phyloP scores from a whole-genome alignment of 768 basidiomycete species.

The Lentinula aciculospora region DNA sequence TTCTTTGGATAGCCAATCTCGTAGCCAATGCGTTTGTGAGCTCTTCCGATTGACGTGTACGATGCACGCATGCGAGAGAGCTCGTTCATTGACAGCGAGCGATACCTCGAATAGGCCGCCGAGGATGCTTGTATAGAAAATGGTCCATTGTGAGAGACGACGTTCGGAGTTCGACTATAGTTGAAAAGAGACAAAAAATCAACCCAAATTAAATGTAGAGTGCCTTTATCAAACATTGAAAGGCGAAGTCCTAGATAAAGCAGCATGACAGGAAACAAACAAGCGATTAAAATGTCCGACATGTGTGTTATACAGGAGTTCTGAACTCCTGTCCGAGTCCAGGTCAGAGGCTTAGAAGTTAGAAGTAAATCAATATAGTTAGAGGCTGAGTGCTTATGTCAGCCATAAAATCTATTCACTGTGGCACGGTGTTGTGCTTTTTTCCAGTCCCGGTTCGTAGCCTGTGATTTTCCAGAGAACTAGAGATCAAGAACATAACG shows the following conservation, averaged over 20 bases:
- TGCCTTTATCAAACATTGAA: neutral
- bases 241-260: slow-evolving; percentile 9
- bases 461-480: no score
- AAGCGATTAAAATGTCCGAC: slow-evolving; percentile 33
- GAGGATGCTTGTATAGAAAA: slow-evolving; percentile 44
- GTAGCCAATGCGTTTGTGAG: slow-evolving; percentile 43
- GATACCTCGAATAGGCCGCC: slow-evolving; percentile 39
- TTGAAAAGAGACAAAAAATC: slow-evolving; percentile 20
- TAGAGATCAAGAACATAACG: no score
- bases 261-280: slow-evolving; percentile 29
- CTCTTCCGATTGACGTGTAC: slow-evolving; percentile 40
- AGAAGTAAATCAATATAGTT: no score
- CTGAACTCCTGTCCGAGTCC: no score
- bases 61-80: slow-evolving; percentile 33
- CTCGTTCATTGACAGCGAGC: slow-evolving; percentile 33
- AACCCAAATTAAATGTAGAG: slow-evolving; percentile 22
- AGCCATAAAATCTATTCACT: no score
- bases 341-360: no score
- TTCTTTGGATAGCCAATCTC: slow-evolving; percentile 51
- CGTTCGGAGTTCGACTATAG: slow-evolving; percentile 11
- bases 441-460: no score
- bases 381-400: no score
- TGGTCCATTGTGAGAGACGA: slow-evolving; percentile 7
- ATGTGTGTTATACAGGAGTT: no score
- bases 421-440: no score